phyloP scores from a whole-genome alignment of 306 rosid genomes.

The Castanea sativa region DNA sequence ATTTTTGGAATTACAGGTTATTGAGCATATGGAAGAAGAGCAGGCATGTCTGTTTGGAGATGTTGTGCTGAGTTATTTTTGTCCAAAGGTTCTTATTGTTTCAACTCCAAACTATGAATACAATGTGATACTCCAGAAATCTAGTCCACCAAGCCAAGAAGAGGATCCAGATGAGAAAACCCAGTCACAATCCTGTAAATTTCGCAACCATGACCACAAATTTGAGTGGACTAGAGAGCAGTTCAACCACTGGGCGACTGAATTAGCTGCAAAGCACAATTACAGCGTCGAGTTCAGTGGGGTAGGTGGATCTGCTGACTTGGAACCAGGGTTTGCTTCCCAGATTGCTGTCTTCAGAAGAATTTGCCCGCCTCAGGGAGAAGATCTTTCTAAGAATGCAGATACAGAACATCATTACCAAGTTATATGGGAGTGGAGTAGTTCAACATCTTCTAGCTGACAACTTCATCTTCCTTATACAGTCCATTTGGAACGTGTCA shows the following conservation, averaged over 20 bases:
- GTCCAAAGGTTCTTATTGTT: slow-evolving; percentile 80
- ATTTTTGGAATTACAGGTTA: slow-evolving; percentile 51
- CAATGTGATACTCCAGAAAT: slow-evolving; percentile 76
- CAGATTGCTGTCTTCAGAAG: slow-evolving; percentile 90
- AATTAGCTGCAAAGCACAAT: slow-evolving; percentile 62
- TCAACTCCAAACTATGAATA: slow-evolving; percentile 95
- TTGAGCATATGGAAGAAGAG: slow-evolving; percentile 97
- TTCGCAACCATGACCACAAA: slow-evolving; percentile 93
- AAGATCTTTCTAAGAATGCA: slow-evolving; percentile 15
- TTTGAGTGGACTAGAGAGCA: slow-evolving; percentile 96
- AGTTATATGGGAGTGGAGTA: slow-evolving; percentile 71
- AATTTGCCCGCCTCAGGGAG: slow-evolving; percentile 24
- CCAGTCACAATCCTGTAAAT: slow-evolving; percentile 58
- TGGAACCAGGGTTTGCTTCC: slow-evolving; percentile 95
- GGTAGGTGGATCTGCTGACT: slow-evolving; percentile 77
- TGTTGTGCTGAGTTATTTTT: slow-evolving; percentile 59
- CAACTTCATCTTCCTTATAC: slow-evolving; percentile 2
- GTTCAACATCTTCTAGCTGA: slow-evolving; percentile 6
- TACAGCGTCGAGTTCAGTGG: slow-evolving; percentile 82
- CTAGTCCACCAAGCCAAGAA: slow-evolving; percentile 49
- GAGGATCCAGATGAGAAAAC: slow-evolving; percentile 69
- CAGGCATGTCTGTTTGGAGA: slow-evolving; percentile 81
- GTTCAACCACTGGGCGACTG: slow-evolving; percentile 78
- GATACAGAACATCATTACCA: slow-evolving; percentile 34
- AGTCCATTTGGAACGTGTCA: slow-evolving; percentile 1